These are phyloP conservation scores for Xylaria telfairii DNA, from an alignment of 495 filamentous ascomycete species.

Conservation along the genomic window DNA sequence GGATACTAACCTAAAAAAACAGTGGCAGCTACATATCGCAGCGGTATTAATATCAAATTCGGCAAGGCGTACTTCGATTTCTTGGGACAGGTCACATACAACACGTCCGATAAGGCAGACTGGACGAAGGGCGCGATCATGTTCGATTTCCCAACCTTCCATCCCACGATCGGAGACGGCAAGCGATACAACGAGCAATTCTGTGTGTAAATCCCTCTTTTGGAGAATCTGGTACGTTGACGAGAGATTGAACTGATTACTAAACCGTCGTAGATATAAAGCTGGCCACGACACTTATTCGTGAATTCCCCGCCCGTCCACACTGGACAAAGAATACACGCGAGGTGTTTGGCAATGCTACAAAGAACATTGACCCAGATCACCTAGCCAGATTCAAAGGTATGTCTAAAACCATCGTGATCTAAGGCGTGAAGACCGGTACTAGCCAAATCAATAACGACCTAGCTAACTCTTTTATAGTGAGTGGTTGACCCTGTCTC, in stretches of 20 bases:
- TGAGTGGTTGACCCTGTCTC: not conserved
- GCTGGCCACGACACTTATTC: constrained; percentile 53
- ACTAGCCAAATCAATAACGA: not conserved
- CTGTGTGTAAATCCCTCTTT: constrained; percentile 41
- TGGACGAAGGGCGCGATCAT: constrained; percentile 59
- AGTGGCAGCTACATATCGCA: constrained; percentile 58
- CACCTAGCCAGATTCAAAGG: constrained; percentile 53
- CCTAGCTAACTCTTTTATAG: constrained; percentile 20
- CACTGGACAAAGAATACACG: constrained; percentile 62
- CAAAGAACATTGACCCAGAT: constrained; percentile 54
- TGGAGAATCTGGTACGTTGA: not conserved
- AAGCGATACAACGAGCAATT: constrained; percentile 57
- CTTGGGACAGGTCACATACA: constrained; percentile 55
- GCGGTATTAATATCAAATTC: constrained; percentile 61
- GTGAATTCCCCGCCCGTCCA: constrained; percentile 55
- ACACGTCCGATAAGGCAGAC: constrained; percentile 50
- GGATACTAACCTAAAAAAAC: constrained; percentile 13
- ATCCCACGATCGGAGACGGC: constrained; percentile 51
- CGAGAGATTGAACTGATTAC: constrained; percentile 23
- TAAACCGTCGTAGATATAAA: constrained; percentile 41
- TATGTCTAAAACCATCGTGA: constrained; percentile 32
- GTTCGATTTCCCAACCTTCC: constrained; percentile 58
- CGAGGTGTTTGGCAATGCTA: constrained; percentile 49
- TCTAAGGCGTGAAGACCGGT: not conserved
- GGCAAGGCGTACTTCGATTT: constrained; percentile 55